Conservation (phyloP, 768 basidiomycete genomes). For the Auricularia auricula-judae region DNA sequence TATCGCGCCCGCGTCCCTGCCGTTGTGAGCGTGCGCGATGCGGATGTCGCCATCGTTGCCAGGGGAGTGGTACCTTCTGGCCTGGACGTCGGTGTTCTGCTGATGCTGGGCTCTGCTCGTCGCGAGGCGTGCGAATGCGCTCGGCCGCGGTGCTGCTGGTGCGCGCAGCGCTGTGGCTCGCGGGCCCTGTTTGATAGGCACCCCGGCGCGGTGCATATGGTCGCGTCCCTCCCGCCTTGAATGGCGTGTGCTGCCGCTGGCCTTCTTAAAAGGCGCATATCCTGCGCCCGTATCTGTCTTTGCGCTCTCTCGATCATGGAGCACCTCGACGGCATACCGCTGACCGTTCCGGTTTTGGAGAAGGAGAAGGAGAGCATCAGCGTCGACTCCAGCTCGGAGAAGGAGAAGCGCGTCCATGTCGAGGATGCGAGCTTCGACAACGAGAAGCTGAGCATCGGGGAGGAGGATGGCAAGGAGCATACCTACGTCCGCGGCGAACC, state of each 20-base stretch:
- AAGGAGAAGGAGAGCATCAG: neutral
- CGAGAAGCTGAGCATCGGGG: neutral
- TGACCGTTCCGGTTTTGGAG: neutral
- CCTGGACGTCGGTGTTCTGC: no score
- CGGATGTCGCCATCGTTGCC: no score
- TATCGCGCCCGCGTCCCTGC: no score
- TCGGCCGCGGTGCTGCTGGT: no score
- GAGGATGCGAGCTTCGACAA: neutral
- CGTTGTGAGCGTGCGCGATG: no score
- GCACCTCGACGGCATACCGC: neutral
- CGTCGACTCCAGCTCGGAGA: neutral
- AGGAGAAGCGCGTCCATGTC: neutral
- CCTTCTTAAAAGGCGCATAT: neutral
- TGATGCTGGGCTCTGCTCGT: no score
- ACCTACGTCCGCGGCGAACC: conserved; percentile 7
- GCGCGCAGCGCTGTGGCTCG: neutral
- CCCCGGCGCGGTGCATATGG: neutral
- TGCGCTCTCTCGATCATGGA: neutral
- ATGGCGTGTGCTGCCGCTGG: no score
- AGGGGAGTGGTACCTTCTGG: no score
- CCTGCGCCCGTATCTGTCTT: neutral
- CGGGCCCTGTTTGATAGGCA: neutral
- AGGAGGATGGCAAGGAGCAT: no score
- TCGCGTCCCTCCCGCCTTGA: neutral
- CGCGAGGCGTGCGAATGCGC: neutral